Percentiles rank a stretch among this genome's conserved stretches.
phyloP scores from a whole-genome alignment of 1,139 yeast species.

The Candida frijolesensis region DNA sequence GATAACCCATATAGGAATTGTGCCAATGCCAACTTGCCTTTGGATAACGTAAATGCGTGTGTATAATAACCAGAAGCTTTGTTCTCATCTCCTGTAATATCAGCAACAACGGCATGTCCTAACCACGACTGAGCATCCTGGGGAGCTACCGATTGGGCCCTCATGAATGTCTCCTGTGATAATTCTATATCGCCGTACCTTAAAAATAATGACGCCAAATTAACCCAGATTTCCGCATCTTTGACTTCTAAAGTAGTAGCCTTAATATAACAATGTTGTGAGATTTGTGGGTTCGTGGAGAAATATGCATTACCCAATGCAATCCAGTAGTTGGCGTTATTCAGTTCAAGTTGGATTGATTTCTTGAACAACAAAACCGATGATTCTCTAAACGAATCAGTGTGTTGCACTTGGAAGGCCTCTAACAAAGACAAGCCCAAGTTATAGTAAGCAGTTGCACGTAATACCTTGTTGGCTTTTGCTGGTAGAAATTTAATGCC shows the following conservation, averaged over 20 bases:
- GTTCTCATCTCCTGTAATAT: constrained; percentile 54
- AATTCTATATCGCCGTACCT: constrained; percentile 68
- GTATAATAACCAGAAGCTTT: constrained; percentile 63
- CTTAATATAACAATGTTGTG: constrained; percentile 92
- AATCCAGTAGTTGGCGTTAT: constrained; percentile 76
- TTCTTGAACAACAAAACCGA: constrained; percentile 62
- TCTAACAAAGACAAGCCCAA: constrained; percentile 67
- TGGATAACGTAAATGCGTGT: constrained; percentile 76
- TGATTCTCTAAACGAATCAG: constrained; percentile 33
- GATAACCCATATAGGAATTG: constrained; percentile 72
- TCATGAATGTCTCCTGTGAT: constrained; percentile 70
- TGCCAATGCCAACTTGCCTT: constrained; percentile 71
- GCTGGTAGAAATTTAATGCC: constrained; percentile 32
- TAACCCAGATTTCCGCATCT: constrained; percentile 76
- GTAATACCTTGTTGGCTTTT: constrained; percentile 47
- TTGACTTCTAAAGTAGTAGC: constrained; percentile 71
- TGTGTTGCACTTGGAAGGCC: constrained; percentile 37
- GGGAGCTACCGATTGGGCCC: constrained; percentile 84
- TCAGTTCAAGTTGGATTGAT: constrained; percentile 71
- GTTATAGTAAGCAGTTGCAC: constrained; percentile 67
- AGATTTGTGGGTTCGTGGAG: constrained; percentile 62
- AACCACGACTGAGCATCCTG: constrained; percentile 80
- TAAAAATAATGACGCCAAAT: constrained; percentile 77
- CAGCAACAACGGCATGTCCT: constrained; percentile 76
- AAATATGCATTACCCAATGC: constrained; percentile 75